Evolutionary conservation across 257 asterid species (phyloP).

Genomic region (Nicotiana knightiana): DNA sequence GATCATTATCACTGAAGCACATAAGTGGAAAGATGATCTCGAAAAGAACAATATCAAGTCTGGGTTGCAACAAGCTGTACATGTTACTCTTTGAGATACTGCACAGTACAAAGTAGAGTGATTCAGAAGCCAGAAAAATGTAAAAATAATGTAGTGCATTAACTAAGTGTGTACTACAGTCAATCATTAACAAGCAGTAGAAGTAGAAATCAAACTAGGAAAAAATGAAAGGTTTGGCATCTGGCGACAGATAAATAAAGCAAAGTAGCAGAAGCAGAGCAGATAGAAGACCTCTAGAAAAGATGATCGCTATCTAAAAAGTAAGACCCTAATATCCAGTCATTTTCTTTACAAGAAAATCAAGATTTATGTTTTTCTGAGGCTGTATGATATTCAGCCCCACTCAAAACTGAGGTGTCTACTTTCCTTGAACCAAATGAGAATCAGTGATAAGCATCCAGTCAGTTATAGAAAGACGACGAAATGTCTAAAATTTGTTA

Average conservation of each 20-base stretch:
- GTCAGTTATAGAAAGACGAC: background rate
- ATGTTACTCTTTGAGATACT: slow-evolving; percentile 79
- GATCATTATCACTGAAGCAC: slow-evolving; percentile 96
- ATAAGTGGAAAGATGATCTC: slow-evolving; percentile 93
- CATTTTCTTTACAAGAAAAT: background rate
- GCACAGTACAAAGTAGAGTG: slow-evolving; percentile 26
- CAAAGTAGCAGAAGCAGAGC: background rate
- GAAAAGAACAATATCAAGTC: slow-evolving; percentile 74
- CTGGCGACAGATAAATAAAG: background rate
- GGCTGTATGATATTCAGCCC: background rate
- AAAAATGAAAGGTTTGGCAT: too few relatives aligned
- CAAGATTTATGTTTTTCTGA: background rate
- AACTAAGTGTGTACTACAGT: background rate
- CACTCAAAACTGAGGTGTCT: background rate
- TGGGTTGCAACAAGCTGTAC: slow-evolving; percentile 87
- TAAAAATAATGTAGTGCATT: background rate
- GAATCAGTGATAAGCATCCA: background rate
- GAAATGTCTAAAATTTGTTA: background rate
- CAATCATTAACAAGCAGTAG: background rate
- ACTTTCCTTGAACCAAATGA: background rate
- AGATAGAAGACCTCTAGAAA: background rate
- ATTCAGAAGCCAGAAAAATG: slow-evolving; percentile 19
- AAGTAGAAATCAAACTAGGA: background rate
- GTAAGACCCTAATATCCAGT: background rate
- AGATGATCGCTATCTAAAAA: background rate